A percentile compares a stretch with the other conserved stretches of the same genome.
Evolutionary conservation across 2,329 filamentous ascomycete species (phyloP).

Genomic region (Penicillium freii): DNA sequence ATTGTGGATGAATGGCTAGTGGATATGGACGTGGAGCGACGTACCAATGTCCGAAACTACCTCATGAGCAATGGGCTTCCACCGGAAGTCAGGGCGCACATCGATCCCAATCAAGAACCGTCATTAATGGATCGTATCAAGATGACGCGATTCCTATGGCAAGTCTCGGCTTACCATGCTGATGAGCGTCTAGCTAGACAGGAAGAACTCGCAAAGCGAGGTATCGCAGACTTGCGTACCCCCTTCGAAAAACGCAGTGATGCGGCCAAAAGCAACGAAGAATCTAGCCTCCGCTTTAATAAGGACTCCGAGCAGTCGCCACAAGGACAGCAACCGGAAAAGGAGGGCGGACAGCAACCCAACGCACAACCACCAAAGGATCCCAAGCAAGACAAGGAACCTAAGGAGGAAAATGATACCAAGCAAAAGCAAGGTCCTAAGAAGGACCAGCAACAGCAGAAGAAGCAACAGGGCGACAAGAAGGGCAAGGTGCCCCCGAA

Average conservation of each 20-base stretch:
- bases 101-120: constrained; percentile 49
- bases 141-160: constrained; percentile 56
- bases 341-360: constrained; percentile 27
- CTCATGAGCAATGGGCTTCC: constrained; percentile 70
- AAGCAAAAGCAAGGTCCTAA: constrained; percentile 12
- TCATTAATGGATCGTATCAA: constrained; percentile 60
- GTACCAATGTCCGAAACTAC: constrained; percentile 59
- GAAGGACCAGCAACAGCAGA: constrained; percentile 17
- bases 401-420: constrained; percentile 4
- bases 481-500: constrained; percentile 30
- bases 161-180: constrained; percentile 47
- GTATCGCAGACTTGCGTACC: not conserved
- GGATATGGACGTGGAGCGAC: constrained; percentile 55
- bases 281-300: not conserved
- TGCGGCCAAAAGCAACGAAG: not conserved
- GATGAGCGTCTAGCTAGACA: constrained; percentile 4
- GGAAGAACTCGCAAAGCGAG: constrained; percentile 28
- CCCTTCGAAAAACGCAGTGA: not conserved
- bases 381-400: constrained; percentile 3
- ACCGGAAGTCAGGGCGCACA: constrained; percentile 62
- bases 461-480: constrained; percentile 28
- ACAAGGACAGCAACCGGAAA: constrained; percentile 18
- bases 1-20: constrained; percentile 58
- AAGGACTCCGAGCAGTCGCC: constrained; percentile 30
- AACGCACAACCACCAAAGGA: constrained; percentile 6